Percentiles rank a stretch among this genome's conserved stretches.
phyloP scores from a whole-genome alignment of 805 yeast species.

The Candida taoyuanica region DNA sequence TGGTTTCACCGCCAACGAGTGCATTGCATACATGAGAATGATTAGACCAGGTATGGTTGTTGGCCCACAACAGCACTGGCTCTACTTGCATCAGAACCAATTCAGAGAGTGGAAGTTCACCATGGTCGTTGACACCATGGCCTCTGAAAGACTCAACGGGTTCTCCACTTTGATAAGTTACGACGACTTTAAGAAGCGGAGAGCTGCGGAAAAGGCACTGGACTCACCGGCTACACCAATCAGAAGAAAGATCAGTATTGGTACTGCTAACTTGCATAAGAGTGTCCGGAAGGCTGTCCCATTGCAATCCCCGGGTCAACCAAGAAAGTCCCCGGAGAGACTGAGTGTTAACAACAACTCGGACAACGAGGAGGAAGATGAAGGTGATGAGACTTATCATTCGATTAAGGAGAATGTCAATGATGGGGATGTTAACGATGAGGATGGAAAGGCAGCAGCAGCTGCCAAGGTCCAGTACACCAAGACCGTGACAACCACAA shows the following conservation, averaged over 20 bases:
- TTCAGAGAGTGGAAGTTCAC: constrained; percentile 96
- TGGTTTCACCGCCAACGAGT: constrained; percentile 95
- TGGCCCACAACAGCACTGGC: constrained; percentile 99
- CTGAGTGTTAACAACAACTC: constrained; percentile 20
- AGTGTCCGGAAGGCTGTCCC: constrained; percentile 80
- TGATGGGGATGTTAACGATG: constrained; percentile 4
- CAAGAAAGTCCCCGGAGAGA: constrained; percentile 58
- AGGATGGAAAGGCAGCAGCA: constrained; percentile 4
- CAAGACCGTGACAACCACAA: constrained; percentile 27
- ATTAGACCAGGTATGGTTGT: constrained; percentile 99
- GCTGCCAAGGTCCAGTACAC: constrained; percentile 23
- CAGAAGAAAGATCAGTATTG: constrained; percentile 60
- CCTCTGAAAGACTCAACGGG: constrained; percentile 66
- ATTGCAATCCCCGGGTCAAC: constrained; percentile 93
- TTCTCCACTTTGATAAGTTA: constrained; percentile 56
- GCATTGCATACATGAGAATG: constrained; percentile 94
- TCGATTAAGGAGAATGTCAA: constrained; percentile 21
- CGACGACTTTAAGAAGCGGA: constrained; percentile 56
- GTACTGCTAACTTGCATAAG: constrained; percentile 61
- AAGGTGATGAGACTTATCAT: constrained; percentile 22
- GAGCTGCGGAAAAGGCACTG: constrained; percentile 27
- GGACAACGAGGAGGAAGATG: constrained; percentile 29
- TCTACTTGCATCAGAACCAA: constrained; percentile 91
- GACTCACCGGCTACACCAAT: constrained; percentile 67
- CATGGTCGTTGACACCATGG: constrained; percentile 68